Evolutionary conservation across 2,329 filamentous ascomycete genomes (phyloP).

Genomic region (Stylonectria norvegica): DNA sequence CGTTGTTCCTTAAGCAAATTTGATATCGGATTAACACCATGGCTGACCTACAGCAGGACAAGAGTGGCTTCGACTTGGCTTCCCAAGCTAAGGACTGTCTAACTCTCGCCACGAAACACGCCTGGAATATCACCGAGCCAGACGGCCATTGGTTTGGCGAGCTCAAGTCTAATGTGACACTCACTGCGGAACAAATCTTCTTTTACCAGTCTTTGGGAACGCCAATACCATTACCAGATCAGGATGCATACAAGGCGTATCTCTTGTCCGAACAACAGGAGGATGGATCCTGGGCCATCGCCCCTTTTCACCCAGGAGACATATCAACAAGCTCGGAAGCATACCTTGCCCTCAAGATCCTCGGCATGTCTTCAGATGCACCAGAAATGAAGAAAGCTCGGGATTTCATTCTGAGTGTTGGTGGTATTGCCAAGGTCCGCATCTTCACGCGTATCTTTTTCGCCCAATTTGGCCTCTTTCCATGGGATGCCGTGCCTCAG

Average conservation of each 20-base stretch:
- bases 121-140: background rate
- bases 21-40: too few relatives aligned
- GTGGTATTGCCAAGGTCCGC: constrained; percentile 8
- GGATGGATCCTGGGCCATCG: constrained; percentile 10
- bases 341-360: constrained; percentile 9
- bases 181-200: constrained; percentile 8
- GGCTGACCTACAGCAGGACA: too few relatives aligned
- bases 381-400: constrained; percentile 3
- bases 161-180: constrained; percentile 5
- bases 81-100: background rate
- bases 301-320: constrained; percentile 4
- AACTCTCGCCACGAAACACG: background rate
- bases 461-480: constrained; percentile 8
- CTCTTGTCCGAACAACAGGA: constrained; percentile 4
- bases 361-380: constrained; percentile 2
- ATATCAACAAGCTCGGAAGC: constrained; percentile 6
- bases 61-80: background rate
- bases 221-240: background rate
- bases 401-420: constrained; percentile 1
- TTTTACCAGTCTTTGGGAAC: constrained; percentile 6
- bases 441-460: constrained; percentile 11
- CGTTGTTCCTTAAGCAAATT: too few relatives aligned
- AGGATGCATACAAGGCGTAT: constrained; percentile 1
- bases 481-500: constrained; percentile 8
- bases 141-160: constrained; percentile 8